Evolutionary conservation across 352 stramenopile genomes (phyloP), one percentile per base, ranked within the genome.

Genomic region (Pythium scleroteichum): DNA sequence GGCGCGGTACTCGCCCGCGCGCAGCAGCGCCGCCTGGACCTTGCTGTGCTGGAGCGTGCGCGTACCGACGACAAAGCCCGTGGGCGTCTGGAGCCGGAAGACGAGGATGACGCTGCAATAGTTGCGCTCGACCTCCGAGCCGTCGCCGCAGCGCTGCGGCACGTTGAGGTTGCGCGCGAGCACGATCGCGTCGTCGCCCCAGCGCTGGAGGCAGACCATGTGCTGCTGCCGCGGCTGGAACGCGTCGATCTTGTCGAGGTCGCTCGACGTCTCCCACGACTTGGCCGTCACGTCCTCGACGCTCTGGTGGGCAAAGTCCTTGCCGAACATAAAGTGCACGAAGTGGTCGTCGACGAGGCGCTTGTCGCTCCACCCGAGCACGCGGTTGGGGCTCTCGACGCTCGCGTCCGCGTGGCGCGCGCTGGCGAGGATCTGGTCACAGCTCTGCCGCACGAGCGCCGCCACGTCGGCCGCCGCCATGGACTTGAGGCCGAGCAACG

Each of bases 261-360:
- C 44, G 19, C 51, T 62, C 7, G 50, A 66, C 19, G 55, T 59
- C 12, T 61, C 41, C 68, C 68, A 75, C 17, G 68, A 72, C 41
- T 61, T 66, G 10, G 24, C 29, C 10, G 62, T 50, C 12, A 72
- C 51, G 17, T 62, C 45, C 10, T 72, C 59, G 3, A 68, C 32
- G 19, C 51, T 35, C 23, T 66, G 53, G 45, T 75, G 58, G 0
- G 41, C 49, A 50, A 75, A 75, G 23, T 64, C 54, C 23, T 75
- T 75, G 40, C 38, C 53, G 45, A 75, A 75, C 41, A 69, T 47
- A 26, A 75, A 75, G 12, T 64, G 42, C 23, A 69, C 59, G 47
- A 53, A 69, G 38, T 52, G 26, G 23, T 62, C 56, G 39, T 65
- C 58, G 17, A 70, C 56, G 22, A 70, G 10, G 9, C 63, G 63